Conservation (phyloP, 192 early-diverging fungal species). For the Lobulomyces angularis region DNA sequence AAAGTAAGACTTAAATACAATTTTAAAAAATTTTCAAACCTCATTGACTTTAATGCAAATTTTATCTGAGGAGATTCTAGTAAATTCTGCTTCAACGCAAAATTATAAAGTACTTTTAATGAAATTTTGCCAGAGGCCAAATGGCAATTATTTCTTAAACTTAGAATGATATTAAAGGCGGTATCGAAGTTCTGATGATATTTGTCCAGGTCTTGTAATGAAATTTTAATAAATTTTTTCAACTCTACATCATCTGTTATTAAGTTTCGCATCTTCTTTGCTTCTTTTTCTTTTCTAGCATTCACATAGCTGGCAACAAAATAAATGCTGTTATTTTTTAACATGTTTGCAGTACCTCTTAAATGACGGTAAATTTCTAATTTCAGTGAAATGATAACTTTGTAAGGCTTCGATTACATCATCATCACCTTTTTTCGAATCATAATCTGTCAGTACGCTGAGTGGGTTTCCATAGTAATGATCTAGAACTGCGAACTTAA, state of each 20-base stretch:
- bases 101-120: too few relatives aligned
- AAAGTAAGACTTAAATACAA: too few relatives aligned
- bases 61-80: too few relatives aligned
- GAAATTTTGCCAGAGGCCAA: too few relatives aligned
- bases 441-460: slow-evolving; percentile 39
- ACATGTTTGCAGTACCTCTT: slow-evolving; percentile 7
- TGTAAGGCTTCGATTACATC: slow-evolving; percentile 8
- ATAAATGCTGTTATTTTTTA: slow-evolving; percentile 38
- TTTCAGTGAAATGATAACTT: slow-evolving; percentile 3
- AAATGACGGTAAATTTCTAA: slow-evolving; percentile 13
- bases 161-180: slow-evolving; percentile 45
- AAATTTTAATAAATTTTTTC: slow-evolving; percentile 27
- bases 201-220: slow-evolving; percentile 27
- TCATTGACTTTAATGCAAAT: too few relatives aligned
- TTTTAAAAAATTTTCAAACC: too few relatives aligned
- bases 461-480: slow-evolving; percentile 78
- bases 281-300: slow-evolving; percentile 16
- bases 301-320: slow-evolving; percentile 46
- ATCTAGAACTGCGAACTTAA: slow-evolving; percentile 70
- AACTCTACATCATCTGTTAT: slow-evolving; percentile 50
- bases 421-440: slow-evolving; percentile 11
- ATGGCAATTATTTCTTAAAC: too few relatives aligned
- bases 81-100: too few relatives aligned
- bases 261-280: slow-evolving; percentile 25
- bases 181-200: slow-evolving; percentile 51